Evolutionary conservation across 1,284 basidiomycete genomes (phyloP), one percentile per base, ranked within the genome.

Genomic region (Schizophyllum commune): DNA sequence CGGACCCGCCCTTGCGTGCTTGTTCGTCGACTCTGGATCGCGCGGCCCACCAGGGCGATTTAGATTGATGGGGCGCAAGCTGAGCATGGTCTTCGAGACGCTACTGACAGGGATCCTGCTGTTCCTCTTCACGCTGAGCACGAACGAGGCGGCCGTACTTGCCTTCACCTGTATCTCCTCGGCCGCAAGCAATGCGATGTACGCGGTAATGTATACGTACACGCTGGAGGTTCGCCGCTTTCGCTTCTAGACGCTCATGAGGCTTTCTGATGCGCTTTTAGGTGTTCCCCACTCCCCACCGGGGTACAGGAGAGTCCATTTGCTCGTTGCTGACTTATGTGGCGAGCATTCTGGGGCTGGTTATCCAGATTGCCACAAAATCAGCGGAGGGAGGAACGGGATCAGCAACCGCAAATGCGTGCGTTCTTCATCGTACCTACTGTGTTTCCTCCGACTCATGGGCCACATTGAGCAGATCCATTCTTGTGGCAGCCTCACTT

Each of bases 221-320:
- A 82, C 82, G 0, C 86, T 85, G 20, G 85, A 87, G 66, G 79
- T 27, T 3, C 5, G 27, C 5, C 27, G 2, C 27, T 27, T n/a
- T n/a, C n/a, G 27, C 2, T 27, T 27, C 27, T 27, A 27, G 27
- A 27, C 27, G 27, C 2, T 5, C 27, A 27, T 2, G 27, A 27
- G 2, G 27, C 27, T 2, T 27, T 3, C 27, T 27, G 27, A 27
- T 27, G 27, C 3, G 27, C 27, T 5, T 27, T 27, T 5, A 27
- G 27, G 27, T 70, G 8, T 88, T 88, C 73, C 84, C 85, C 0
- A 82, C 83, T 0, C 83, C 84, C 1, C 80, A 83, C 60, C 77
- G 86, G 52, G 86, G 84, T 5, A 86, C 86, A 0, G 86, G 84
- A 3, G 84, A 87, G 64, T 84, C 84, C 0, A 71, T 87, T 27